A percentile compares a stretch with the other conserved stretches of the same genome.
These are phyloP conservation scores for Fragaria iinumae DNA, from an alignment of 306 rosid genomes.

Conservation along the genomic window DNA sequence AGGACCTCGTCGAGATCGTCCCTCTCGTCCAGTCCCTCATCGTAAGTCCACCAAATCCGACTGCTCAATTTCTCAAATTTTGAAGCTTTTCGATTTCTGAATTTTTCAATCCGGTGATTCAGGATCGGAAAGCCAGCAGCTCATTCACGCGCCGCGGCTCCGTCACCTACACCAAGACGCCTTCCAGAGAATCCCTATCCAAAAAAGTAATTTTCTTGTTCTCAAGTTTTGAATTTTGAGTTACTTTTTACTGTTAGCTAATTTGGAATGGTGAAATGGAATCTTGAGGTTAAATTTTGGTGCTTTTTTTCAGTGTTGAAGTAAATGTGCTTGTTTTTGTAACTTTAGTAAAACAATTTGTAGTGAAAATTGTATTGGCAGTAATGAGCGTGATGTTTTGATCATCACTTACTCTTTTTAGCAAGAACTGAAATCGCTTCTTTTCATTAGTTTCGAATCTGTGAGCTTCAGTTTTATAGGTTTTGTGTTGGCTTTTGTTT, in stretches of 20 bases:
- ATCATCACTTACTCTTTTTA: no score
- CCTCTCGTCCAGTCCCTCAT: slow-evolving; percentile 92
- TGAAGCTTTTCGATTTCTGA: neutral
- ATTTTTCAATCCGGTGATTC: slow-evolving; percentile 8
- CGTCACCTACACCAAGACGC: slow-evolving; percentile 85
- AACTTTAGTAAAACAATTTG: neutral
- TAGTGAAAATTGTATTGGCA: neutral
- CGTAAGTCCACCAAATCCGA: slow-evolving; percentile 31
- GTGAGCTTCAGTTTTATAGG: neutral
- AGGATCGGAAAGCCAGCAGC: slow-evolving; percentile 85
- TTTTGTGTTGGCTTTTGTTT: neutral
- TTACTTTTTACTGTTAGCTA: neutral
- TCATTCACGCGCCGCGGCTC: slow-evolving; percentile 90
- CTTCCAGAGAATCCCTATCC: slow-evolving; percentile 68
- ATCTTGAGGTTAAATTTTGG: slow-evolving; percentile 7
- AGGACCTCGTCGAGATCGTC: slow-evolving; percentile 84
- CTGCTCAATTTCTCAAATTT: neutral
- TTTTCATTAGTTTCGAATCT: neutral
- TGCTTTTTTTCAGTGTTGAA: neutral
- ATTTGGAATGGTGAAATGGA: slow-evolving; percentile 13
- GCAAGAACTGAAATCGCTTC: neutral
- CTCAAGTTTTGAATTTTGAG: slow-evolving; percentile 1
- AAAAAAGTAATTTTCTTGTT: slow-evolving; percentile 45
- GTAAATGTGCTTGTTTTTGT: neutral
- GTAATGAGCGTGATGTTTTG: neutral